Conservation (phyloP, 2,329 filamentous ascomycete genomes). For the Fusarium miscanthi region DNA sequence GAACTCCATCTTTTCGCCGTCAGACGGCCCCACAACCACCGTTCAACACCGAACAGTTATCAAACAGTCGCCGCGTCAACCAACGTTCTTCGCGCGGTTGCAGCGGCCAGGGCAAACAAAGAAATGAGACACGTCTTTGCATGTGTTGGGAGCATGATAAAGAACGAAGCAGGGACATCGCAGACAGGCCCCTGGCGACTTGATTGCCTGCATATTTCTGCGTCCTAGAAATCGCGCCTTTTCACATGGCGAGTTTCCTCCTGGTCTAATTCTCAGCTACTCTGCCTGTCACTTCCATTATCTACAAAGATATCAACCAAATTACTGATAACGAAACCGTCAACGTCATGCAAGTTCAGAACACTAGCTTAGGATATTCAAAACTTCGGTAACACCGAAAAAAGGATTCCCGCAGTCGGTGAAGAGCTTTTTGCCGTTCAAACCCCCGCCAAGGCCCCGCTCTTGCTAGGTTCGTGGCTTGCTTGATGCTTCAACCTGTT, state of each 20-base stretch:
- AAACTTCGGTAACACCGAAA: slow-evolving; percentile 16
- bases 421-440: slow-evolving; percentile 10
- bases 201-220: not conserved
- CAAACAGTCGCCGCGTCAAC: slow-evolving; percentile 7
- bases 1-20: slow-evolving; percentile 31
- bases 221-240: not conserved
- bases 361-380: not conserved
- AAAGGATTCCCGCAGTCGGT: slow-evolving; percentile 21
- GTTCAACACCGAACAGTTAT: not conserved
- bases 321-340: not conserved
- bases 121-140: not conserved
- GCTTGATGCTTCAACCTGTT: slow-evolving; percentile 10
- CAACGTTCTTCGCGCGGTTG: slow-evolving; percentile 11
- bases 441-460: slow-evolving; percentile 17
- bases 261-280: not conserved
- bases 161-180: not conserved
- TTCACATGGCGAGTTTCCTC: not conserved
- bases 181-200: not conserved
- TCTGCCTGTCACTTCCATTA: not conserved
- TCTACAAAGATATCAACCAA: not conserved
- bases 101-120: not conserved
- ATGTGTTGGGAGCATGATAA: not conserved
- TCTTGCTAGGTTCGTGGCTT: slow-evolving; percentile 12
- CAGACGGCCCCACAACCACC: slow-evolving; percentile 24
- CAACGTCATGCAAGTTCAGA: slow-evolving; percentile 8